These are phyloP conservation scores for Debaryomyces robertsiae DNA, from an alignment of 1,139 yeast genomes.

Conservation along the genomic window DNA sequence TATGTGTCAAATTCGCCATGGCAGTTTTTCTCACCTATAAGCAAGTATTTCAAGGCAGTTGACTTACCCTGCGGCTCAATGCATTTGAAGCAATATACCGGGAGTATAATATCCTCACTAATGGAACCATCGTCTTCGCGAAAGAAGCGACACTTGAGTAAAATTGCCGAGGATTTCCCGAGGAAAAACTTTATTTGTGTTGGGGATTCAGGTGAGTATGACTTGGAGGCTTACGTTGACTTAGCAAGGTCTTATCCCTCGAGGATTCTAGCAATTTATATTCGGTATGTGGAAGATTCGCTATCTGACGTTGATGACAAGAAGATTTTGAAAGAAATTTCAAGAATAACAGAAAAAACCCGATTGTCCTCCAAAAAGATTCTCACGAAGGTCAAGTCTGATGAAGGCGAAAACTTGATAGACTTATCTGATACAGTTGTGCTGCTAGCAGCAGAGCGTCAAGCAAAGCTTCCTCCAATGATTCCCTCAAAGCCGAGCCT, in stretches of 20 bases:
- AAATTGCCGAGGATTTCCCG: constrained; percentile 76
- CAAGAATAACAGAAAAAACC: constrained; percentile 16
- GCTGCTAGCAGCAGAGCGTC: constrained; percentile 15
- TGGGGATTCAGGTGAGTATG: constrained; percentile 97
- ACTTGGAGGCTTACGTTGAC: constrained; percentile 85
- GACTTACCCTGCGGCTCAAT: constrained; percentile 75
- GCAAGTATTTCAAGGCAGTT: constrained; percentile 56
- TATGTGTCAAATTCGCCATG: constrained; percentile 96
- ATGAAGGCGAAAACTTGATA: constrained; percentile 31
- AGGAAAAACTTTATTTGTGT: constrained; percentile 73
- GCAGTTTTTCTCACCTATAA: constrained; percentile 72
- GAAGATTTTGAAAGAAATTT: constrained; percentile 38
- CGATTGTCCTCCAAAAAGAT: background rate
- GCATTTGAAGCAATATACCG: constrained; percentile 84
- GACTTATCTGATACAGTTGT: constrained; percentile 31
- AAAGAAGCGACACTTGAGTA: constrained; percentile 64
- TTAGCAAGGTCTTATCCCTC: constrained; percentile 63
- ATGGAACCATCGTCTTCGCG: constrained; percentile 87
- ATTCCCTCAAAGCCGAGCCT: constrained; percentile 41
- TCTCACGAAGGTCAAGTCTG: constrained; percentile 12
- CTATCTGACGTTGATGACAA: constrained; percentile 57
- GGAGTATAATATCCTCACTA: constrained; percentile 74
- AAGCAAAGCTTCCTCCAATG: constrained; percentile 37
- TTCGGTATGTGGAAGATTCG: constrained; percentile 75
- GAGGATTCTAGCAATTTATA: constrained; percentile 72